phyloP scores from a whole-genome alignment of 176 grass and related monocot species.

The Hsuehochloa calcarea region DNA sequence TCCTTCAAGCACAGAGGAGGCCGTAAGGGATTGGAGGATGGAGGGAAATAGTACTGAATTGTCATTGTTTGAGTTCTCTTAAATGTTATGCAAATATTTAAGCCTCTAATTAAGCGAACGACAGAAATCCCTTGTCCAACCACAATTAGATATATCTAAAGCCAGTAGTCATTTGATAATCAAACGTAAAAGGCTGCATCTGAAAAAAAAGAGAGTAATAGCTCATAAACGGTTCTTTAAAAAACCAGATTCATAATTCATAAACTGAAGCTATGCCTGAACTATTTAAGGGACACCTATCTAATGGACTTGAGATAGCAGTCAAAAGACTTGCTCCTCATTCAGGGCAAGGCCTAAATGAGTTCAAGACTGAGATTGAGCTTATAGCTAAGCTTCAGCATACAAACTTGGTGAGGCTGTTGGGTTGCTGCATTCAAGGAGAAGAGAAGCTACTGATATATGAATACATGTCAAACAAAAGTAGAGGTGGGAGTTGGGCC shows the following conservation, averaged over 20 bases:
- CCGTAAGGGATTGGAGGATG: not conserved
- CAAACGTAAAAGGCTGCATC: no score
- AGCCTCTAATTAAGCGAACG: no score
- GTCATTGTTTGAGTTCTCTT: conserved; percentile 21
- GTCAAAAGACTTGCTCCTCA: conserved; percentile 32
- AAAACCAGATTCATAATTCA: no score
- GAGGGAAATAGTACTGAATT: conserved; percentile 11
- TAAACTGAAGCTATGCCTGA: not conserved
- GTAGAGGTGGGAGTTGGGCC: no score
- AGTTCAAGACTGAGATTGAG: conserved; percentile 43
- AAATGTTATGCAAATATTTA: no score
- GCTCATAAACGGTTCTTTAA: no score
- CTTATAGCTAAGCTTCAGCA: conserved; percentile 53
- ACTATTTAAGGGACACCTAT: conserved; percentile 25
- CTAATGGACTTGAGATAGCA: conserved; percentile 36
- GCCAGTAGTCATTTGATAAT: no score
- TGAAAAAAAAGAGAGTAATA: no score
- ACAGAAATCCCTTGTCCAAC: no score
- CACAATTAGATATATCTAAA: no score
- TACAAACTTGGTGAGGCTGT: conserved; percentile 43
- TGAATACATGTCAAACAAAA: conserved; percentile 51
- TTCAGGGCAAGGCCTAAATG: conserved; percentile 40
- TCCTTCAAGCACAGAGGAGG: not conserved
- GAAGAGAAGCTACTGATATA: conserved; percentile 14
- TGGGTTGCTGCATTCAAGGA: not conserved